phyloP scores from a whole-genome alignment of 352 stramenopile species.

The Pythium scleroteichum region DNA sequence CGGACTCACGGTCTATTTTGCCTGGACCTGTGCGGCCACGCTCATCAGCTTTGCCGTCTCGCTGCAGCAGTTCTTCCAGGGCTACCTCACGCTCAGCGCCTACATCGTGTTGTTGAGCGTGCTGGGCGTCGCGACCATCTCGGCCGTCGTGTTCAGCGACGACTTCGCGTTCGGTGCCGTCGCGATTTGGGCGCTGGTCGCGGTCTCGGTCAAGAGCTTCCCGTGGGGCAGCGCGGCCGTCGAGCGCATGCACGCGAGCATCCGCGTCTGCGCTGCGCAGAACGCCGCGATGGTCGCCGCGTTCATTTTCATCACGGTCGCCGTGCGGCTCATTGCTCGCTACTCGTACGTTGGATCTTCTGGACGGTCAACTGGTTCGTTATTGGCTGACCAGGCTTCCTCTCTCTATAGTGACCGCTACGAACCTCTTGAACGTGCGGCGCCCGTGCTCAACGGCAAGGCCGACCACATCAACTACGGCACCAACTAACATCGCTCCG shows the following conservation, averaged over 20 bases:
- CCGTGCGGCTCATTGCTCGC: slow-evolving; percentile 18
- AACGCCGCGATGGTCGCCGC: slow-evolving; percentile 56
- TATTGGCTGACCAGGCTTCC: not conserved
- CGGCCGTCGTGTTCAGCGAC: slow-evolving; percentile 54
- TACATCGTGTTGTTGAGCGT: slow-evolving; percentile 65
- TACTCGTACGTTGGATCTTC: slow-evolving; percentile 17
- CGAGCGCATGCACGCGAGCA: slow-evolving; percentile 55
- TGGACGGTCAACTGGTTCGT: slow-evolving; percentile 9
- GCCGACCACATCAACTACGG: slow-evolving; percentile 23
- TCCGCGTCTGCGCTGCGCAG: slow-evolving; percentile 60
- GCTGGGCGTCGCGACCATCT: slow-evolving; percentile 55
- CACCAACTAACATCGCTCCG: slow-evolving; percentile 17
- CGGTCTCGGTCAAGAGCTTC: slow-evolving; percentile 53
- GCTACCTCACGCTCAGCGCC: slow-evolving; percentile 53
- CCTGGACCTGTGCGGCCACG: slow-evolving; percentile 69
- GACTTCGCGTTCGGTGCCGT: slow-evolving; percentile 66
- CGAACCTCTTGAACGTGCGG: slow-evolving; percentile 16
- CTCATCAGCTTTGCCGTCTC: slow-evolving; percentile 70
- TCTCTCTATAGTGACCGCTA: slow-evolving; percentile 6
- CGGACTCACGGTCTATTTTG: slow-evolving; percentile 72
- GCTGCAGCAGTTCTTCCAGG: slow-evolving; percentile 45
- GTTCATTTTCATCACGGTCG: slow-evolving; percentile 63
- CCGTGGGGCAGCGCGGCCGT: slow-evolving; percentile 35
- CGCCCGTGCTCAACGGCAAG: slow-evolving; percentile 28
- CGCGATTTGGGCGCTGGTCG: slow-evolving; percentile 65